A percentile compares a stretch with the other conserved stretches of the same genome.
Conservation (phyloP, 1,284 basidiomycete species). For the Boletus hoseneyae region DNA sequence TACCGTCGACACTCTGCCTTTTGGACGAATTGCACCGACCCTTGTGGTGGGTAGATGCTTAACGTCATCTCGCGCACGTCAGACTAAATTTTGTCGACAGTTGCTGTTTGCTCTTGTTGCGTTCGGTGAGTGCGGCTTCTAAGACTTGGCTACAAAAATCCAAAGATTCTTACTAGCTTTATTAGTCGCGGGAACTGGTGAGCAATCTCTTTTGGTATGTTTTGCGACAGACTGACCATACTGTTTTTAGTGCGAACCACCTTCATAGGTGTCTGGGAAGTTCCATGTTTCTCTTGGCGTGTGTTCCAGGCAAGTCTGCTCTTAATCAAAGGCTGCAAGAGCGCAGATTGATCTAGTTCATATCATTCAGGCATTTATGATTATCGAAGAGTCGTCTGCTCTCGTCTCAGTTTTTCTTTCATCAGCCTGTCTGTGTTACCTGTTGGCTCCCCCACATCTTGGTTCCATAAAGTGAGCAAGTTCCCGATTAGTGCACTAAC, state of each 20-base stretch:
- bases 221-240: slow-evolving; percentile 6
- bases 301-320: slow-evolving; percentile 13
- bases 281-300: slow-evolving; percentile 6
- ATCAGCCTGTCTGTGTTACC: slow-evolving; percentile 19
- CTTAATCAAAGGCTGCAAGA: not conserved
- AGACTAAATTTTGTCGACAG: slow-evolving; percentile 5
- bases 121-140: slow-evolving; percentile 9
- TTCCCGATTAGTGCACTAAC: not conserved
- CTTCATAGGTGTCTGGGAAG: slow-evolving; percentile 12
- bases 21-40: slow-evolving; percentile 12
- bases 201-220: not conserved
- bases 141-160: not conserved
- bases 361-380: slow-evolving; percentile 10
- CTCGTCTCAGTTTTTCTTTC: slow-evolving; percentile 18
- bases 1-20: slow-evolving; percentile 6
- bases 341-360: not conserved
- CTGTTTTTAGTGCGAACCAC: slow-evolving; percentile 11
- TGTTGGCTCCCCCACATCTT: slow-evolving; percentile 12
- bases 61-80: not conserved
- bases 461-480: slow-evolving; percentile 8
- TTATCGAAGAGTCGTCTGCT: slow-evolving; percentile 17
- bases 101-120: slow-evolving; percentile 9
- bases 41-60: slow-evolving; percentile 12
- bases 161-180: not conserved
- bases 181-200: slow-evolving; percentile 10